Evolutionary conservation across 2,329 filamentous ascomycete species (phyloP).

Genomic region (Ceratocystis smalleyi): DNA sequence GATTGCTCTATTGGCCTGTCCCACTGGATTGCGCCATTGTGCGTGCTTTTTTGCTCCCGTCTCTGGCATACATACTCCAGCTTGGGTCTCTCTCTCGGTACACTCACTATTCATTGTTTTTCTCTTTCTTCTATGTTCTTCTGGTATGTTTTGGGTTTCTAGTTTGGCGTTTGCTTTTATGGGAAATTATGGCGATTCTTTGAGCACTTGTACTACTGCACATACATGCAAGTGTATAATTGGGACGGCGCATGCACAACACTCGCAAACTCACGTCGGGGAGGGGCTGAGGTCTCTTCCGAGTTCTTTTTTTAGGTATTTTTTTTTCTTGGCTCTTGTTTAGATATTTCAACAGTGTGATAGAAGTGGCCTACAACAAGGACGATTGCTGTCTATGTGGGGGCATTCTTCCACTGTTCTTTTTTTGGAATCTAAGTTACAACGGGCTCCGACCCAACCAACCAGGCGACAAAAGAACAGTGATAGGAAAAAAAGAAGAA

Average conservation of each 20-base stretch:
- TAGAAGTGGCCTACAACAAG: neutral
- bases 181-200: neutral
- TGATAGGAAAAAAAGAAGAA: neutral
- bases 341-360: conserved; percentile 1
- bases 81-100: too few species aligned
- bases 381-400: neutral
- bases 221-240: neutral
- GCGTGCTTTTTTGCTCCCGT: too few species aligned
- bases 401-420: neutral
- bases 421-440: conserved; percentile 4
- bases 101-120: too few species aligned
- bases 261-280: too few species aligned
- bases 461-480: neutral
- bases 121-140: neutral
- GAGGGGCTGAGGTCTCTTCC: too few species aligned
- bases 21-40: too few species aligned
- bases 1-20: too few species aligned
- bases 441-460: neutral
- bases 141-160: conserved; percentile 2
- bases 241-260: conserved; percentile 1
- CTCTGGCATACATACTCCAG: too few species aligned
- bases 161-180: neutral
- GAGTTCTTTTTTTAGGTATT: too few species aligned
- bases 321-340: neutral
- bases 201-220: neutral